Evolutionary conservation across 192 early-diverging fungal genomes (phyloP).

Genomic region (Coemansia sp.): DNA sequence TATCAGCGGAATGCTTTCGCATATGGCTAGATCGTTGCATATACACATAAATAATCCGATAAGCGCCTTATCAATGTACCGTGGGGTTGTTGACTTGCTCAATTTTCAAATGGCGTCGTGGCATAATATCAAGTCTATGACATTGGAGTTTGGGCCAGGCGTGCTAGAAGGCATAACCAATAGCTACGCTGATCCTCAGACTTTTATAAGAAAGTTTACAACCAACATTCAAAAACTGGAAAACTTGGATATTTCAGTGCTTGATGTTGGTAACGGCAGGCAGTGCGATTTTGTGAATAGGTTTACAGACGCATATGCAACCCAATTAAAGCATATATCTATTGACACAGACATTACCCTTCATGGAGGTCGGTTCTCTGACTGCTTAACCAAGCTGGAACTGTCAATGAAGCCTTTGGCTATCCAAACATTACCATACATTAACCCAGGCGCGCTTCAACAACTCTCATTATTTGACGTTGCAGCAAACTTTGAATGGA

Average conservation of each 20-base stretch:
- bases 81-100: neutral
- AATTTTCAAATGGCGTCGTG: constrained; percentile 4
- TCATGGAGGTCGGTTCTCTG: neutral
- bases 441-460: constrained; percentile 6
- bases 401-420: constrained; percentile 10
- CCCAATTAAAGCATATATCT: neutral
- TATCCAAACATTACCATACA: constrained; percentile 9
- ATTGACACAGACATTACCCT: constrained; percentile 7
- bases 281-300: constrained; percentile 6
- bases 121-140: neutral
- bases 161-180: neutral
- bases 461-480: constrained; percentile 19
- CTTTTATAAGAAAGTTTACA: constrained; percentile 4
- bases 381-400: constrained; percentile 4
- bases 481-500: constrained; percentile 13
- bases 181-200: neutral
- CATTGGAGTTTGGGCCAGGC: constrained; percentile 11
- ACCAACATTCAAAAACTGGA: neutral
- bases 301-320: neutral
- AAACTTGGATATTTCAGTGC: neutral
- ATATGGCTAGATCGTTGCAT: neutral
- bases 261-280: neutral
- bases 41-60: constrained; percentile 1
- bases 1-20: neutral
- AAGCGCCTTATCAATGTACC: neutral